phyloP scores from a whole-genome alignment of 352 stramenopile species.

The Phytophthora meadii region DNA sequence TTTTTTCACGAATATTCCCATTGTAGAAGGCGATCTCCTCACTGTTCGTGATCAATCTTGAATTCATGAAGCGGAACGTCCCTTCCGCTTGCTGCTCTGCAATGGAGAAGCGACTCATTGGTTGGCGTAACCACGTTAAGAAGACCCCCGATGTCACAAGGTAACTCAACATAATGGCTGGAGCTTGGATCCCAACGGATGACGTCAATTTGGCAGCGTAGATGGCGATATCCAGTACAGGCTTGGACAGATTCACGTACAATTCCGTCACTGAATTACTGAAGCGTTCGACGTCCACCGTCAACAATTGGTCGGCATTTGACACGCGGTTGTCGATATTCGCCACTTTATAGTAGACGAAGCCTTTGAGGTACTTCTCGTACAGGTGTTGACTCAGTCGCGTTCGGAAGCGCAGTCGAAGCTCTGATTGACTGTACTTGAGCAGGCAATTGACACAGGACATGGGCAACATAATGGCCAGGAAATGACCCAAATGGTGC shows the following conservation, averaged over 20 bases:
- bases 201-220: slow-evolving; percentile 75
- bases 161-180: slow-evolving; percentile 74
- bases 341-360: slow-evolving; percentile 92
- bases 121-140: slow-evolving; percentile 75
- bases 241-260: slow-evolving; percentile 90
- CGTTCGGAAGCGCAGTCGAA: slow-evolving; percentile 84
- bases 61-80: slow-evolving; percentile 90
- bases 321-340: slow-evolving; percentile 90
- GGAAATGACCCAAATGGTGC: slow-evolving; percentile 73
- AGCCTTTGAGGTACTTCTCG: slow-evolving; percentile 86
- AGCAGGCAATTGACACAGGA: slow-evolving; percentile 83
- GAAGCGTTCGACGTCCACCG: slow-evolving; percentile 88
- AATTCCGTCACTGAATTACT: slow-evolving; percentile 82
- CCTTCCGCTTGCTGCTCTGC: slow-evolving; percentile 85
- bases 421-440: slow-evolving; percentile 83
- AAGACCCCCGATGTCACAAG: slow-evolving; percentile 72
- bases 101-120: slow-evolving; percentile 82
- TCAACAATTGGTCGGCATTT: slow-evolving; percentile 89
- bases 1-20: slow-evolving; percentile 85
- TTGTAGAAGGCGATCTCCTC: slow-evolving; percentile 94
- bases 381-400: slow-evolving; percentile 85
- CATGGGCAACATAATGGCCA: slow-evolving; percentile 80
- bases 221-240: slow-evolving; percentile 83
- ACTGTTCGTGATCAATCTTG: slow-evolving; percentile 88
- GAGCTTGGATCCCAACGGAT: slow-evolving; percentile 75